Conservation (phyloP, 192 early-diverging fungal genomes). For the Coemansia sp. region DNA sequence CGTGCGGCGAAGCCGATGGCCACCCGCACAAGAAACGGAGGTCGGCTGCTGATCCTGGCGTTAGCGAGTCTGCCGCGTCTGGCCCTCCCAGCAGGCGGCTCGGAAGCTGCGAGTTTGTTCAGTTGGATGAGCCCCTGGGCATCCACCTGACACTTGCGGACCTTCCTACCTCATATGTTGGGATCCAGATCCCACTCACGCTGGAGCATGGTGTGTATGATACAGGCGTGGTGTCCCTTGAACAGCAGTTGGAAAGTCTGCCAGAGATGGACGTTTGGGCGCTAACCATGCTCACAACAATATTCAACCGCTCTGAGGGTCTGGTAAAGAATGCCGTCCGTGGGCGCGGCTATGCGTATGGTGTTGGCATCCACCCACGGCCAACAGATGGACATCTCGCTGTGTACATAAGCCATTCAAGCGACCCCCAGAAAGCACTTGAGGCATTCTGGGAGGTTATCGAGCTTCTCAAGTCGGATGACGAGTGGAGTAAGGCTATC, state of each 20-base stretch:
- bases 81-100: constrained; percentile 5
- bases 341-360: constrained; percentile 79
- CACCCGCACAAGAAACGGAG: constrained; percentile 38
- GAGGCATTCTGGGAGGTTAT: constrained; percentile 46
- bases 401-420: constrained; percentile 50
- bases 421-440: constrained; percentile 41
- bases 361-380: constrained; percentile 41
- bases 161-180: constrained; percentile 46
- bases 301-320: constrained; percentile 76
- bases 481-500: constrained; percentile 31
- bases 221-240: constrained; percentile 6
- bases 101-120: constrained; percentile 26
- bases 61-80: not conserved
- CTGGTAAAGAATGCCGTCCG: constrained; percentile 82
- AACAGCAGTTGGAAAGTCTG: constrained; percentile 28
- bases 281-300: constrained; percentile 57
- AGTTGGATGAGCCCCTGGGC: constrained; percentile 24
- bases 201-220: constrained; percentile 3
- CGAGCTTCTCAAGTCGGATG: constrained; percentile 19
- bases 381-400: constrained; percentile 32
- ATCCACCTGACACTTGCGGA: constrained; percentile 28
- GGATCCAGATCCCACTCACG: constrained; percentile 36
- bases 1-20: not conserved
- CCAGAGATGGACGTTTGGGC: constrained; percentile 37
- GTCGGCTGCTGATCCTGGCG: not conserved